Conservation (phyloP, 805 yeast genomes). For the Grigorovia yakushimaensis region DNA sequence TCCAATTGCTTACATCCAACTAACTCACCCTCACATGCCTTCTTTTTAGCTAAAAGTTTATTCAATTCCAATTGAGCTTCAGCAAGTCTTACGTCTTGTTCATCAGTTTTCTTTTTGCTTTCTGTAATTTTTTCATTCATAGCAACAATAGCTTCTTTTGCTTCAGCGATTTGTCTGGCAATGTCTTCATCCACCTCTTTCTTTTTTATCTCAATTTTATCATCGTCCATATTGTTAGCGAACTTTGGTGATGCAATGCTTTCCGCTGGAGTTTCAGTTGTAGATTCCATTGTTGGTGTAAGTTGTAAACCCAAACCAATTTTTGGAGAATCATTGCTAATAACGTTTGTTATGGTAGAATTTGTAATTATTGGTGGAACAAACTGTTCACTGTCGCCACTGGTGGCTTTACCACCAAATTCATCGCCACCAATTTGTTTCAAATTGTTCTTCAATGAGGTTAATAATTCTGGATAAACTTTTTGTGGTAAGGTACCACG, state of each 20-base stretch:
- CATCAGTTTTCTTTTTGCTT: neutral
- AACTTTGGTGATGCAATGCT: neutral
- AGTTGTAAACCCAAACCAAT: neutral
- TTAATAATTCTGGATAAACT: conserved; percentile 20
- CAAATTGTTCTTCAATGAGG: conserved; percentile 3
- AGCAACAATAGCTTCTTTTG: neutral
- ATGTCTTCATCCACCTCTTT: conserved; percentile 5
- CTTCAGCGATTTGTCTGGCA: neutral
- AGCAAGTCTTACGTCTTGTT: neutral
- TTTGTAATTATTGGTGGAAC: conserved; percentile 5
- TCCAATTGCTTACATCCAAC: conserved; percentile 2
- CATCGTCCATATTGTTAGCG: no score
- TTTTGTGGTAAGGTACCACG: conserved; percentile 32
- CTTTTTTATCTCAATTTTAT: conserved; percentile 6
- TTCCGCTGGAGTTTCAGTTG: conserved; percentile 25
- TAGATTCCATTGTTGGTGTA: neutral
- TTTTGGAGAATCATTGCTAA: neutral
- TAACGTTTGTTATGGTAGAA: no score
- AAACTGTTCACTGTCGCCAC: neutral
- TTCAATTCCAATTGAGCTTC: neutral
- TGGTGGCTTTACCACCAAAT: neutral
- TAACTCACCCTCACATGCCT: conserved; percentile 1
- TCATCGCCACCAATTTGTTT: neutral
- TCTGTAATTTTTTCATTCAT: conserved; percentile 1
- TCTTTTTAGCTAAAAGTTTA: neutral